Evolutionary conservation across 2,329 filamentous ascomycete genomes (phyloP), one percentile per base, ranked within the genome.

Genomic region (Botrytis porri): DNA sequence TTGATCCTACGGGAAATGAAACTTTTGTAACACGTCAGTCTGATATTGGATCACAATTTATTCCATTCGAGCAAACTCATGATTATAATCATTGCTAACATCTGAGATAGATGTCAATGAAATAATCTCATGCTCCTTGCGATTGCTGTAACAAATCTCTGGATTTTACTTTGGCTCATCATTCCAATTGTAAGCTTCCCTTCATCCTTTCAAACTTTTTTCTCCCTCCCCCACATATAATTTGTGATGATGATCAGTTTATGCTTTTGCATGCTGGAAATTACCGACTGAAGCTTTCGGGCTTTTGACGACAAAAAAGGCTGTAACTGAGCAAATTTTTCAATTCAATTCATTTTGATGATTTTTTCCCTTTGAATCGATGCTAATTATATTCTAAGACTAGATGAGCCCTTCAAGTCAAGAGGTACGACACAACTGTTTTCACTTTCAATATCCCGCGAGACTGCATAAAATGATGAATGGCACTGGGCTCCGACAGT

Each of bases 401-500:
- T 59, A 70, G 66, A 57, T 51, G 20, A 29, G 37, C 48, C 48
- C 32, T 3, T 32, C n/a, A 8, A 54, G 32, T 32, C 12, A 35
- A 57, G 59, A 78, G 77, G 78, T 78, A 77, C 67, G 71, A 59
- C 48, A 29, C 25, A 29, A 45, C n/a, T 37, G 32, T 62, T 60
- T 25, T 37, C 54, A 69, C 57, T 64, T 66, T n/a, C 60, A 65
- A n/a, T 43, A 72, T 41, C 41, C 43, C 64, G 72, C 71, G 74
- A 76, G 74, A 76, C 76, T 75, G 67, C 78, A 57, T 20, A 70
- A 76, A 77, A 89, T 93, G 93, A 95, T 94, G 93, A 94, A 92
- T 87, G 93, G 94, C 94, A 97, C 94, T 97, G 94, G 94, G 94
- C 94, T 95, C 94, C 92, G 94, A 97, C 83, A 85, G 84, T 84